Evolutionary conservation across 2,329 filamentous ascomycete genomes (phyloP), one percentile per base, ranked within the genome.

Genomic region (Biscogniauxia sp.): DNA sequence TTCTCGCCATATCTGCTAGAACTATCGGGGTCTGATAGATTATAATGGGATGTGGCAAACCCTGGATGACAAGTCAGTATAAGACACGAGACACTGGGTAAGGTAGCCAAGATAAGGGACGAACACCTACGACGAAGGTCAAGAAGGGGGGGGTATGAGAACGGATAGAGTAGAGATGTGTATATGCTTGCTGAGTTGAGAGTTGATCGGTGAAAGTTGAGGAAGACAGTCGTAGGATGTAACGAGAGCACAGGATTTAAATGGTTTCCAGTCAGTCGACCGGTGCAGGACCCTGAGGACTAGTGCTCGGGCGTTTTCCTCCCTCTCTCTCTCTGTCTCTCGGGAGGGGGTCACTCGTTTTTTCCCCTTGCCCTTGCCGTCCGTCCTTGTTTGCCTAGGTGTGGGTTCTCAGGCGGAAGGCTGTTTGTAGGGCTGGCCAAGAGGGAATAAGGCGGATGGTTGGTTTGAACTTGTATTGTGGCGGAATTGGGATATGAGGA

Each of bases 1-100:
- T 80, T 64, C 75, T 79, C 56, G 82, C 79, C 73, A 88, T 79
- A 60, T 80, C 81, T 41, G 26, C n/a, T 50, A 32, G 53, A 41
- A 50, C 41, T 59, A 19, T 61, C 37, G 37, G 37, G 50, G 32
- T 45, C 37, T 59, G 19, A 25, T 58, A 55, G 32, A 56, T 13
- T 32, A 57, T 60, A 62, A 59, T 45, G 13, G 37, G 37, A n/a
- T 45, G 15, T 45, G 13, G 37, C 37, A 45, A 45, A 45, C 37
- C 11, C 15, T 45, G 15, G 37, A n/a, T 45, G 17, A 13, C 37
- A 17, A 45, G 37, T 45, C 37, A 45, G 37, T 45, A 17, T 45
- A 45, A n/a, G 37, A 6, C 37, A 17, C 37, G 15, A n/a, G 37
- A n/a, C 37, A 5, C 11, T 45, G 37, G 17, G 37, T 45, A 52